Evolutionary conservation across 441 rosid genomes (phyloP), one percentile per base, ranked within the genome.

Genomic region (Rhodomyrtus psidioides): DNA sequence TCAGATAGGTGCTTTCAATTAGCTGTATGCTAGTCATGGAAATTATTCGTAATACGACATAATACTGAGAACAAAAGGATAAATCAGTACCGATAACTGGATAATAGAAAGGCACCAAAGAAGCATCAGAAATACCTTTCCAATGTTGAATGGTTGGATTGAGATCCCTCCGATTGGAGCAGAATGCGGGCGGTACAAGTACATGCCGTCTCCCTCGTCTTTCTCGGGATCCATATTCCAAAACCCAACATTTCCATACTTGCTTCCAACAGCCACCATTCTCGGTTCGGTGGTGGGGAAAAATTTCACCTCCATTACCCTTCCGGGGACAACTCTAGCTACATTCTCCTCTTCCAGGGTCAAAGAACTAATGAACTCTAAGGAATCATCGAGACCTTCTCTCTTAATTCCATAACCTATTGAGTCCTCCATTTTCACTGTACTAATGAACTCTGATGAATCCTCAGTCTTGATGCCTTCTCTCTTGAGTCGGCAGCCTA

Each of bases 241-340:
- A 88, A 94, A 96, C 19, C 93, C 93, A 62, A 96, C 87, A 86
- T 95, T 87, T 51, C 98, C 99, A 75, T 44, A 60, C 86, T 93
- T 93, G 85, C 91, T 94, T 59, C 99, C 98, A 0, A 92, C 96
- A 42, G 90, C 93, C 91, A 96, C 70, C 91, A 97, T 91, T 83
- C 92, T 96, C 88, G 90, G 82, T 90, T 90, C 86, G 57, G 83
- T 84, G 60, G 91, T 84, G 76, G 98, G 99, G 79, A 93, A 90
- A 84, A 95, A 95, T 86, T 90, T 94, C 74, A 93, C 93, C 76
- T 65, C 84, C 87, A 89, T 90, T 86, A 92, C 88, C 90, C 94
- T 93, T 83, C 95, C 93, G 6, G 94, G 91, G 75, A 95, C 84
- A 83, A 97, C 87, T 85, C 95, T 91, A 13, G 96, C 98, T 56